Evolutionary conservation across 768 basidiomycete species (phyloP).

Genomic region (Pulveroboletus ravenelii): DNA sequence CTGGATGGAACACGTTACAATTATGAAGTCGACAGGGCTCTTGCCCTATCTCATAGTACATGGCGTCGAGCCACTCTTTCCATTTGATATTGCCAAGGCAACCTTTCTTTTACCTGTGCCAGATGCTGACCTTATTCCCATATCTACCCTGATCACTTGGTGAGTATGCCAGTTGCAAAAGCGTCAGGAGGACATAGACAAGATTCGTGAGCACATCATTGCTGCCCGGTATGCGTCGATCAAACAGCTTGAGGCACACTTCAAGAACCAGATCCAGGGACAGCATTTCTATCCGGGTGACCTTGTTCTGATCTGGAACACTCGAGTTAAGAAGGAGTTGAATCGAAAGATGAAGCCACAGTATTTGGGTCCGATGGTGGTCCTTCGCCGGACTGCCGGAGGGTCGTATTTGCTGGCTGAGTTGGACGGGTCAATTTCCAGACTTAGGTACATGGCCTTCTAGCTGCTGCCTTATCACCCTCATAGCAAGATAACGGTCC

Average conservation of each 20-base stretch:
- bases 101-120: constrained; percentile 12
- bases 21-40: neutral
- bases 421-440: rapidly evolving
- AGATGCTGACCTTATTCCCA: neutral
- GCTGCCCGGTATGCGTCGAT: rapidly evolving
- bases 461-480: neutral
- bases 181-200: neutral
- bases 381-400: neutral
- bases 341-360: neutral
- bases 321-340: neutral
- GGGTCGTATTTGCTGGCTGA: neutral
- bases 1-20: too few relatives aligned
- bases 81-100: constrained; percentile 26
- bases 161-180: neutral
- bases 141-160: neutral
- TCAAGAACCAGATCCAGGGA: neutral
- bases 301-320: neutral
- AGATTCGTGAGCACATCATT: rapidly evolving
- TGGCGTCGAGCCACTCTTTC: constrained; percentile 27
- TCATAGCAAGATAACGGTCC: too few relatives aligned
- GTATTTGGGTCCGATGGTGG: neutral
- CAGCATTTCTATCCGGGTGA: rapidly evolving
- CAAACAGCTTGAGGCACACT: neutral
- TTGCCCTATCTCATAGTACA: neutral
- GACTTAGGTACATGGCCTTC: neutral